Conservation (phyloP, 805 yeast species). For the Cyberlindnera saturnus region DNA sequence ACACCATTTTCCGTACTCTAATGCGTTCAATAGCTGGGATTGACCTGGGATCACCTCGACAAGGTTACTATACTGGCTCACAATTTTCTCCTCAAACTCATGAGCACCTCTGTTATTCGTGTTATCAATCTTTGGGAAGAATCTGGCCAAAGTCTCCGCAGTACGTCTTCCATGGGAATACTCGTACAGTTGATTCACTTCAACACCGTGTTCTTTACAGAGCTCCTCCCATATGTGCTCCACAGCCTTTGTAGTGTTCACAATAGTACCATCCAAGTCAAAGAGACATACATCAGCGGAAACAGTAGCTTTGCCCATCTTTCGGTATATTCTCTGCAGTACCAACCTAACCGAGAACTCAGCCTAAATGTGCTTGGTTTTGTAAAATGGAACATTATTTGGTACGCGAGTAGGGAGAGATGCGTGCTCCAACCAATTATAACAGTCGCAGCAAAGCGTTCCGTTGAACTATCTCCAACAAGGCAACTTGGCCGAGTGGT, state of each 20-base stretch:
- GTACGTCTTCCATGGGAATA: conserved; percentile 73
- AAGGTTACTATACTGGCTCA: conserved; percentile 62
- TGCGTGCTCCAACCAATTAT: neutral
- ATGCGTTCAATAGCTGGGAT: conserved; percentile 48
- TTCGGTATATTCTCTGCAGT: neutral
- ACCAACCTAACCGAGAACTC: too few relatives aligned
- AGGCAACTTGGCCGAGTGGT: conserved; percentile 58
- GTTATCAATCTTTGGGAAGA: conserved; percentile 70
- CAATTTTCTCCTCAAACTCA: conserved; percentile 55
- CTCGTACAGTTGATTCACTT: conserved; percentile 37
- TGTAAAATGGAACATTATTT: too few relatives aligned
- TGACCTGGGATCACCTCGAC: conserved; percentile 79
- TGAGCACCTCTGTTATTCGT: conserved; percentile 57
- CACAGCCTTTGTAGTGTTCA: conserved; percentile 76
- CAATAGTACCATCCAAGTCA: conserved; percentile 85
- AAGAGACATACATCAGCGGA: conserved; percentile 38
- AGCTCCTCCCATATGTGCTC: conserved; percentile 78
- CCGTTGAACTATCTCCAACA: neutral
- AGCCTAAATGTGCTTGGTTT: too few relatives aligned
- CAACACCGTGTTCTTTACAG: conserved; percentile 62
- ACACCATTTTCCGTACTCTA: conserved; percentile 62
- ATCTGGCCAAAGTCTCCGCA: conserved; percentile 64
- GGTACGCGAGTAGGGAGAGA: too few relatives aligned
- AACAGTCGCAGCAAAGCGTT: neutral
- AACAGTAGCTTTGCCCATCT: conserved; percentile 14